A percentile compares a stretch with the other conserved stretches of the same genome.
phyloP scores from a whole-genome alignment of 2,329 filamentous ascomycete species.

The Chrysosporium queenslandicum region DNA sequence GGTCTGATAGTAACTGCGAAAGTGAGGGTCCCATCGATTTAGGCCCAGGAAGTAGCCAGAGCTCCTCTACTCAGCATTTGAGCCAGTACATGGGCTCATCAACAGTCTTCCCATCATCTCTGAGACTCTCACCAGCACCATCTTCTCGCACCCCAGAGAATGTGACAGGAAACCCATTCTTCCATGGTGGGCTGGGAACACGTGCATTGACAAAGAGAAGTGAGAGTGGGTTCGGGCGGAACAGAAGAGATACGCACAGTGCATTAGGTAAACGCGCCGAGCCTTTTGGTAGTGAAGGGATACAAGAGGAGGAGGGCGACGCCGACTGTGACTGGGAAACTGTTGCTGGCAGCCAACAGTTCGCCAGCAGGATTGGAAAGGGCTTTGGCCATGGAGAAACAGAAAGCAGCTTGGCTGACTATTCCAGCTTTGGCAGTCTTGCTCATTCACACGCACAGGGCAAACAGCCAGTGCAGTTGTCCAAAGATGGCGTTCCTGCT shows the following conservation, averaged over 20 bases:
- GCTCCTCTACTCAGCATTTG: slow-evolving; percentile 15
- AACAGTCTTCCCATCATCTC: slow-evolving; percentile 9
- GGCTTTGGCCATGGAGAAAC: slow-evolving; percentile 14
- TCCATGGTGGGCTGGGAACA: slow-evolving; percentile 9
- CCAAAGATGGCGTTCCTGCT: neutral
- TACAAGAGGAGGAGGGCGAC: slow-evolving; percentile 52
- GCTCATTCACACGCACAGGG: slow-evolving; percentile 7
- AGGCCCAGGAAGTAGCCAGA: slow-evolving; percentile 18
- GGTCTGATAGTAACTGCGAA: neutral
- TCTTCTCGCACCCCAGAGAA: slow-evolving; percentile 9
- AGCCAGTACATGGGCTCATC: slow-evolving; percentile 14
- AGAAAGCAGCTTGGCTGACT: slow-evolving; percentile 22
- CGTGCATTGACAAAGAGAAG: slow-evolving; percentile 1
- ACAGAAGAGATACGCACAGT: neutral
- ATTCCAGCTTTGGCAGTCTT: slow-evolving; percentile 20
- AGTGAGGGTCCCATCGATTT: slow-evolving; percentile 5
- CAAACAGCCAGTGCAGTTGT: slow-evolving; percentile 2
- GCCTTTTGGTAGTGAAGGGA: slow-evolving; percentile 78
- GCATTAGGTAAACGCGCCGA: slow-evolving; percentile 1
- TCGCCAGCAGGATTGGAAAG: slow-evolving; percentile 9
- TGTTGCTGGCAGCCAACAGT: slow-evolving; percentile 19
- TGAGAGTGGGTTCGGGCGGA: neutral
- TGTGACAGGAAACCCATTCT: slow-evolving; percentile 7
- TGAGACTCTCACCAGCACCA: slow-evolving; percentile 9
- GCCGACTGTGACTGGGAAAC: slow-evolving; percentile 23